Conservation (phyloP, 129 eudicot genomes). For the Flaveria bidentis region DNA sequence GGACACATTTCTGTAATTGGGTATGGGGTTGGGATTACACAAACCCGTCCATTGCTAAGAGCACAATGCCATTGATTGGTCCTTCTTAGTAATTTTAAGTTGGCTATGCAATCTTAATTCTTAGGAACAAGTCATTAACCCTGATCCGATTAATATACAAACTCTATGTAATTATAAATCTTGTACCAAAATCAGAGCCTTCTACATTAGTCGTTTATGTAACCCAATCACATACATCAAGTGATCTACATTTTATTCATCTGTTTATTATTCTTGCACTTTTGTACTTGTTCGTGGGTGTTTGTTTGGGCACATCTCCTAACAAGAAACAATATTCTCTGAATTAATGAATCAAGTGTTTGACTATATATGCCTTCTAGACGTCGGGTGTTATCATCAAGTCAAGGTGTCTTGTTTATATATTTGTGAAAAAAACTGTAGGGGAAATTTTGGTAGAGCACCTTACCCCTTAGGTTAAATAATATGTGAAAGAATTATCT, state of each 20-base stretch:
- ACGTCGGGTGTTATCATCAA: neutral
- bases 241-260: neutral
- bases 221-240: neutral
- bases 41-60: neutral
- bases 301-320: neutral
- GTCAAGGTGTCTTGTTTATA: neutral
- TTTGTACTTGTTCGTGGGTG: neutral
- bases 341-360: neutral
- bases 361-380: neutral
- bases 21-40: too few species aligned
- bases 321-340: neutral
- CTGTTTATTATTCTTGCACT: neutral
- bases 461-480: neutral
- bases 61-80: neutral
- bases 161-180: neutral
- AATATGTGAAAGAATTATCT: neutral
- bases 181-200: neutral
- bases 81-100: neutral
- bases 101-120: neutral
- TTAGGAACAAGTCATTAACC: neutral
- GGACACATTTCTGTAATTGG: too few species aligned
- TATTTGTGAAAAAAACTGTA: neutral
- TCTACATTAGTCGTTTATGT: neutral
- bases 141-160: neutral
- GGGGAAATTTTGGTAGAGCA: conserved; percentile 1